Conservation (phyloP, 139 green algal species). For the Chlorella vulgaris region DNA sequence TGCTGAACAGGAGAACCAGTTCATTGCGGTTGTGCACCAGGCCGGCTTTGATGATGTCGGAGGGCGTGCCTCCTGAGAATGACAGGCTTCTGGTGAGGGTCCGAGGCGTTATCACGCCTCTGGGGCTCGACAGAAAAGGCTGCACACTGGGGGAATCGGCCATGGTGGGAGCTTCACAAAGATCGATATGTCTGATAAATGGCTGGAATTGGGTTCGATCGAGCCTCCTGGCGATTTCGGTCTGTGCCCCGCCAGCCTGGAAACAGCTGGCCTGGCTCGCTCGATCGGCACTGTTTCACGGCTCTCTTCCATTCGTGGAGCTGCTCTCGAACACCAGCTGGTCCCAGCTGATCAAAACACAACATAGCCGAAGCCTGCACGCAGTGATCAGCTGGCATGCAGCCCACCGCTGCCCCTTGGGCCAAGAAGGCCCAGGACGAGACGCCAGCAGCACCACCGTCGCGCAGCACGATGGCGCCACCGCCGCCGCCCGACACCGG, state of each 20-base stretch:
- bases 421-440: not conserved
- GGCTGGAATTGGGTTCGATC: too few species aligned
- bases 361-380: too few species aligned
- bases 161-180: not conserved
- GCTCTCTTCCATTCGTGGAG: too few species aligned
- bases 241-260: too few species aligned
- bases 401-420: constrained; percentile 17
- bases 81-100: not conserved
- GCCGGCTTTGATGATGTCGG: constrained; percentile 6
- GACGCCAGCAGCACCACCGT: not conserved
- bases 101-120: constrained; percentile 1
- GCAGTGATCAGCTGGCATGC: too few species aligned
- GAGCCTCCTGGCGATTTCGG: too few species aligned
- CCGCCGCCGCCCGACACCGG: not conserved
- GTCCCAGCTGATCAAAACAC: too few species aligned
- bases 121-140: constrained; percentile 5
- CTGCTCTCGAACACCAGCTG: too few species aligned
- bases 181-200: not conserved
- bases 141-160: constrained; percentile 6
- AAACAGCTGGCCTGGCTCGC: too few species aligned
- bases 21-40: constrained; percentile 39
- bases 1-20: constrained; percentile 47
- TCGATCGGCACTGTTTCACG: too few species aligned
- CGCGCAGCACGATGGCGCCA: not conserved
- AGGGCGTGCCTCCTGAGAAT: not conserved